Evolutionary conservation across 106 monocot species (phyloP), one percentile per base, ranked within the genome.

Genomic region (Apostasia ramifera): DNA sequence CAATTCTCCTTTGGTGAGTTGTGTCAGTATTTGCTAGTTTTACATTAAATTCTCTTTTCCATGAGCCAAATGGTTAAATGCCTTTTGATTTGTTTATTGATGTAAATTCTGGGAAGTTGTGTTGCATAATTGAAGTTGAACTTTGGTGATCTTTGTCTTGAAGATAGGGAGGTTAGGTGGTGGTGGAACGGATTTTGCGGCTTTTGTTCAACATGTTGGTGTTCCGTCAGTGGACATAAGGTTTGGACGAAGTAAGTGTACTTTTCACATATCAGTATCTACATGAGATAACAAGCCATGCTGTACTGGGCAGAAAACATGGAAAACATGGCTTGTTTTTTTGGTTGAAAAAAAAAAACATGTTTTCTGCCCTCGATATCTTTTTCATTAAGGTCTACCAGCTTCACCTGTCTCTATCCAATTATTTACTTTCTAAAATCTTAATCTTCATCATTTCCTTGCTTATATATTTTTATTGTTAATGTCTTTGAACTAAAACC

Each of bases 131-230:
- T 70, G 26, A 70, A 61, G 50, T 57, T 47, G 49, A 47, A 47
- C 40, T 46, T 41, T 63, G 9, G 15, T 73, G 48, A 14, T 44
- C 26, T 64, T 65, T 5, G 15, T 56, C 3, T 44, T 65, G 65
- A 76, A 89, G 92, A 81, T 89, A 73, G 83, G 79, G 46, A 86
- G 93, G 69, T 76, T 89, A 69, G 93, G 89, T 53, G 78, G 89
- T 26, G 82, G 84, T 66, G 81, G 77, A 59, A 63, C 89, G 50
- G 93, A 93, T 80, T 86, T 55, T 80, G 77, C 83, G 13, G 76
- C 93, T 63, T 93, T 93, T 49, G 49, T 93, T 13, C 93, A 93
- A 61, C 86, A 89, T 69, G 76, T 82, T 76, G 93, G 93, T 55
- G 67, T 93, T 81, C 86, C 93, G 73, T 93, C 89, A 43, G 68